Evolutionary conservation across 1,139 yeast genomes (phyloP).

Genomic region (Magnusiomyces starmeri): DNA sequence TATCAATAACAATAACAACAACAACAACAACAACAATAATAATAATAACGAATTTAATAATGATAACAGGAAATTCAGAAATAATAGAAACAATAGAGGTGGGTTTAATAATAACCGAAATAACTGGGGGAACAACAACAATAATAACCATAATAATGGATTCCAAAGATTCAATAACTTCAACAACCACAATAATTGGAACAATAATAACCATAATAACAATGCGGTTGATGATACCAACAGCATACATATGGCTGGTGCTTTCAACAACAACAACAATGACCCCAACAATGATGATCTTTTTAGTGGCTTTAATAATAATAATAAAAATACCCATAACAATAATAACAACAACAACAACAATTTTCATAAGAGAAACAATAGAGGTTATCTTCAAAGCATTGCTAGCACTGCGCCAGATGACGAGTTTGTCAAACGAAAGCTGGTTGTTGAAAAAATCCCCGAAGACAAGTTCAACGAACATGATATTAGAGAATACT

Average conservation of each 20-base stretch:
- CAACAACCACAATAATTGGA: constrained; percentile 6
- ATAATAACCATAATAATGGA: constrained; percentile 2
- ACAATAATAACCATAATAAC: background rate
- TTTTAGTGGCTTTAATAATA: constrained; percentile 10
- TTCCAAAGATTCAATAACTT: constrained; percentile 4
- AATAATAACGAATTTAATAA: constrained; percentile 5
- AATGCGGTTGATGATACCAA: background rate
- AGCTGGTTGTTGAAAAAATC: constrained; percentile 38
- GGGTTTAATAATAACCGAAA: constrained; percentile 3
- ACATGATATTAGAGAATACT: constrained; percentile 33
- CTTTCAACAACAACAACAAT: background rate
- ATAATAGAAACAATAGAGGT: constrained; percentile 7
- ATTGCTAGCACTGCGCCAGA: constrained; percentile 21
- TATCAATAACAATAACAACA: background rate
- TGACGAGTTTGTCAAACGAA: constrained; percentile 21
- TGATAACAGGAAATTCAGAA: constrained; percentile 5
- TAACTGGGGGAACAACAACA: constrained; percentile 8
- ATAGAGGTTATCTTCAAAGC: constrained; percentile 9
- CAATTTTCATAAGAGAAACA: constrained; percentile 5
- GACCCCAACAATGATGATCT: background rate
- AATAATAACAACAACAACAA: constrained; percentile 1
- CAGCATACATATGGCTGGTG: constrained; percentile 1
- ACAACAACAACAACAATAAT: constrained; percentile 1
- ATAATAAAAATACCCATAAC: constrained; percentile 3
- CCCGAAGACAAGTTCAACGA: constrained; percentile 40